A percentile compares a stretch with the other conserved stretches of the same genome.
Evolutionary conservation across 164 flowering plant genomes (phyloP).

Genomic region (Dillenia suffruticosa): DNA sequence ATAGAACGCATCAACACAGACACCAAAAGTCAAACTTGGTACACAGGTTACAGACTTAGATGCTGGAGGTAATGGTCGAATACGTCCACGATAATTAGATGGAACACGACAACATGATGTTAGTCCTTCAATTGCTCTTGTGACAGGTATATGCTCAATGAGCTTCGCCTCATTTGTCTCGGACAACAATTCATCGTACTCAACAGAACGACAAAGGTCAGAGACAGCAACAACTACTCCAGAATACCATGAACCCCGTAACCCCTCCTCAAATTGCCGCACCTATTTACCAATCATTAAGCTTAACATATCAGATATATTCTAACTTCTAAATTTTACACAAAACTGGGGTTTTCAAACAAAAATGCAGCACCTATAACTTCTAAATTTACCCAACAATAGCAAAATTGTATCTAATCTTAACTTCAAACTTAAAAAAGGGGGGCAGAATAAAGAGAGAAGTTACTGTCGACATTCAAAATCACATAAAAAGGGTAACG

Average conservation of each 20-base stretch:
- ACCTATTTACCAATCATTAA: slow-evolving; percentile 16
- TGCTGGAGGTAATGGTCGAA: slow-evolving; percentile 19
- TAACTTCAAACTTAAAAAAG: too few species aligned
- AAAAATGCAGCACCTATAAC: too few species aligned
- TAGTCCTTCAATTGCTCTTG: slow-evolving; percentile 27
- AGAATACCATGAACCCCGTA: slow-evolving; percentile 29
- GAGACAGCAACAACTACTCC: slow-evolving; percentile 26
- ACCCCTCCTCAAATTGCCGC: slow-evolving; percentile 32
- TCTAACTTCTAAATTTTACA: too few species aligned
- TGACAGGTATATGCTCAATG: slow-evolving; percentile 24
- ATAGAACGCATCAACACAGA: slow-evolving; percentile 29
- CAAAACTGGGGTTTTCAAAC: too few species aligned
- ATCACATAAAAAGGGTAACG: too few species aligned
- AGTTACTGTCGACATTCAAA: too few species aligned
- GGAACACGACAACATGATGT: slow-evolving; percentile 15
- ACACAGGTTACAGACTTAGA: not conserved
- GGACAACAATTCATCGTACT: slow-evolving; percentile 23
- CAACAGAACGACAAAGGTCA: slow-evolving; percentile 18
- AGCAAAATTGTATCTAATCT: too few species aligned
- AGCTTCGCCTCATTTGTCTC: slow-evolving; percentile 21
- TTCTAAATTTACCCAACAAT: too few species aligned
- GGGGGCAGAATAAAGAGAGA: too few species aligned
- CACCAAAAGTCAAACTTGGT: slow-evolving; percentile 15
- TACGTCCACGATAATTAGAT: slow-evolving; percentile 22
- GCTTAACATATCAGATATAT: not conserved